A percentile compares a stretch with the other conserved stretches of the same genome.
These are phyloP conservation scores for Phellinidium pouzarii DNA, from an alignment of 1,284 basidiomycete species.

Conservation along the genomic window DNA sequence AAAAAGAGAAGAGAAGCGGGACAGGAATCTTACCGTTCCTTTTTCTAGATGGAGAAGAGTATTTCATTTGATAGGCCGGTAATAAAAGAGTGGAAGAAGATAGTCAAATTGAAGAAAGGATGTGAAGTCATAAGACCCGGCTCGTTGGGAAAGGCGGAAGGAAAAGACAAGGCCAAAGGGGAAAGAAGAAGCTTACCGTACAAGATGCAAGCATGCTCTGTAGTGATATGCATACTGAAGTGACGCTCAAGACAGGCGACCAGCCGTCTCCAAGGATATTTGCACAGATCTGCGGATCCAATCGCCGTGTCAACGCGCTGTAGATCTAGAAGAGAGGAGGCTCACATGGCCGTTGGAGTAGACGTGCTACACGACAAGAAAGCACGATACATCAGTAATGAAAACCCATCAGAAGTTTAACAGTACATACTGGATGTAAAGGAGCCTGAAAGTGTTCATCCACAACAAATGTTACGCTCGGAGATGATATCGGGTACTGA, in stretches of 20 bases:
- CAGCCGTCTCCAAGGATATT: slow-evolving; percentile 81
- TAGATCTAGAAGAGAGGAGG: not conserved
- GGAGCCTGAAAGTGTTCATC: slow-evolving; percentile 55
- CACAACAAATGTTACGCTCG: slow-evolving; percentile 77
- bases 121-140: slow-evolving; percentile 3
- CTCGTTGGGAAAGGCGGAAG: not conserved
- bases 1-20: not conserved
- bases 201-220: slow-evolving; percentile 86
- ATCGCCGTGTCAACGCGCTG: not conserved
- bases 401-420: not conserved
- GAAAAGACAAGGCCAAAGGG: not conserved
- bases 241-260: slow-evolving; percentile 77
- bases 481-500: slow-evolving; percentile 73
- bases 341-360: slow-evolving; percentile 76
- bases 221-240: slow-evolving; percentile 71
- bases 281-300: slow-evolving; percentile 59
- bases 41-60: slow-evolving; percentile 14
- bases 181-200: slow-evolving; percentile 43
- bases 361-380: slow-evolving; percentile 48
- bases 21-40: slow-evolving; percentile 19
- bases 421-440: slow-evolving; percentile 61
- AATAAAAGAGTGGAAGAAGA: slow-evolving; percentile 13
- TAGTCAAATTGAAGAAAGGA: slow-evolving; percentile 6
- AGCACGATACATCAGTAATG: slow-evolving; percentile 19
- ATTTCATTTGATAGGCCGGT: not conserved